Conservation (phyloP, 1,284 basidiomycete genomes). For the Mycena sp. region DNA sequence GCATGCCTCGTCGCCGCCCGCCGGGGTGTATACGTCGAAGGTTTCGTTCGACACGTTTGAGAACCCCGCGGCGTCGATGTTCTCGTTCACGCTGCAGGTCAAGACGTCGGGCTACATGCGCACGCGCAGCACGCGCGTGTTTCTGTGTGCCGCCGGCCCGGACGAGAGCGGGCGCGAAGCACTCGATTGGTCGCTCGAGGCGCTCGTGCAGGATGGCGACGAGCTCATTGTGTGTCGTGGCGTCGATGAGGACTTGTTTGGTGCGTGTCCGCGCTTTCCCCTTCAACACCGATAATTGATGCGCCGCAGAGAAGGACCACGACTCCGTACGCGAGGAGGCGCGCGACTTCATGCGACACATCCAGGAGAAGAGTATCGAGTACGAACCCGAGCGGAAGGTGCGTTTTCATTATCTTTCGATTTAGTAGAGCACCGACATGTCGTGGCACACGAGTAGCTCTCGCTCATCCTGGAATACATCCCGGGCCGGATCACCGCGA, state of each 20-base stretch:
- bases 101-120: conserved; percentile 87
- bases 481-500: conserved; percentile 89
- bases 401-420: conserved; percentile 10
- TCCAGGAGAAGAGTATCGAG: conserved; percentile 86
- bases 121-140: conserved; percentile 86
- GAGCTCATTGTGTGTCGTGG: conserved; percentile 94
- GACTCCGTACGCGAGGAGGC: conserved; percentile 91
- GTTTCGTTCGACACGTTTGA: conserved; percentile 90
- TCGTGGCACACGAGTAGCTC: conserved; percentile 58
- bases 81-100: conserved; percentile 80
- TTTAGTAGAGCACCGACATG: background rate
- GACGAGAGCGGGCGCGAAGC: conserved; percentile 90
- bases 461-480: conserved; percentile 96
- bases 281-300: background rate
- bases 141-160: conserved; percentile 89
- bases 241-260: conserved; percentile 85
- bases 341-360: conserved; percentile 78
- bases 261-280: conserved; percentile 49
- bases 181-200: conserved; percentile 89
- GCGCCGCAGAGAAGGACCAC: conserved; percentile 73
- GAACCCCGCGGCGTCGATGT: conserved; percentile 76
- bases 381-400: conserved; percentile 84
- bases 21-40: conserved; percentile 72
- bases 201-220: conserved; percentile 91
- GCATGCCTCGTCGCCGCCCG: background rate